Percentiles rank a stretch among this genome's conserved stretches.
Evolutionary conservation across 257 asterid genomes (phyloP).

Genomic region (Capsicum baccatum): DNA sequence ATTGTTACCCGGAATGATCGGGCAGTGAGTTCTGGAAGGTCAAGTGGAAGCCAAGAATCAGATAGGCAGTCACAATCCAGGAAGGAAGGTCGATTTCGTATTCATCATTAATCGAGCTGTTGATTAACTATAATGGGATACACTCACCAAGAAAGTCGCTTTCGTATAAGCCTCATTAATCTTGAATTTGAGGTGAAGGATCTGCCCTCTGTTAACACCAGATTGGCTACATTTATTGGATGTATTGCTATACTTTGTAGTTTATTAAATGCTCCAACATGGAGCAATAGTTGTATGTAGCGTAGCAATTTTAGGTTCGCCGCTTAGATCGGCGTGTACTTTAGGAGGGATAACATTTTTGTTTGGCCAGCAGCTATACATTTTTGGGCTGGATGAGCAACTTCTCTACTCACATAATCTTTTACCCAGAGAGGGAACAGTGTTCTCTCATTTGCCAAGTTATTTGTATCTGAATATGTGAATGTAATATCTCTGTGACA

Average conservation of each 20-base stretch:
- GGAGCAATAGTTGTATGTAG: constrained; percentile 24
- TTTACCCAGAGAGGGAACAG: not conserved
- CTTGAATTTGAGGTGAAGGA: constrained; percentile 21
- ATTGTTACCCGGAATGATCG: constrained; percentile 64
- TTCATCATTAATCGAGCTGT: constrained; percentile 20
- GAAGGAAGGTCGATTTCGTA: constrained; percentile 87
- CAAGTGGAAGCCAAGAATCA: constrained; percentile 41
- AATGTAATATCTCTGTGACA: not conserved
- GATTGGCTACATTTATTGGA: not conserved
- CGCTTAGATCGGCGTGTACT: not conserved
- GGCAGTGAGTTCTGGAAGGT: constrained; percentile 37
- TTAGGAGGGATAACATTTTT: not conserved
- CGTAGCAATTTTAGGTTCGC: constrained; percentile 17
- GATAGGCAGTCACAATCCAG: constrained; percentile 67
- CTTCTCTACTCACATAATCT: not conserved
- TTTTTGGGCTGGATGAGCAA: constrained; percentile 25
- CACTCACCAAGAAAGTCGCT: not conserved
- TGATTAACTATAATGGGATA: constrained; percentile 1
- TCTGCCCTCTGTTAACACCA: not conserved
- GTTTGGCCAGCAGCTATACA: not conserved
- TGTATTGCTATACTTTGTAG: constrained; percentile 17
- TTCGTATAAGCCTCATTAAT: not conserved
- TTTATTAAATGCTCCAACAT: constrained; percentile 27
- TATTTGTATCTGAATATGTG: constrained; percentile 18
- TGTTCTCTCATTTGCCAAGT: not conserved